Evolutionary conservation across 2,329 filamentous ascomycete species (phyloP).

Genomic region (Ophiostoma novo-ulmi): DNA sequence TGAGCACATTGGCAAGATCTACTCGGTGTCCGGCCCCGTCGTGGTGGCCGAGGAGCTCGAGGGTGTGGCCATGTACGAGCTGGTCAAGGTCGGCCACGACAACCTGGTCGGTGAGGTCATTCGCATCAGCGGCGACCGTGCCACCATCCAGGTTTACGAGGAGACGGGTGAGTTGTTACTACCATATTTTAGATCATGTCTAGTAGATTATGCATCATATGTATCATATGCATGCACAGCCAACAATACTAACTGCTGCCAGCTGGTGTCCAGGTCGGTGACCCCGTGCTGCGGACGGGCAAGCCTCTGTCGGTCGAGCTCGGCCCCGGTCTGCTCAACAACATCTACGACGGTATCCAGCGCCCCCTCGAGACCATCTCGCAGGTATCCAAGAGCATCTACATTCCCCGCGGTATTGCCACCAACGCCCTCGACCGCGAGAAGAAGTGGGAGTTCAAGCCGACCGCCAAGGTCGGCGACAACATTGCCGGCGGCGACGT

Average conservation of each 20-base stretch:
- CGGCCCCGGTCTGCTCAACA: constrained; percentile 93
- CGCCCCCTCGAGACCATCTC: constrained; percentile 84
- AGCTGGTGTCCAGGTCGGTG: constrained; percentile 94
- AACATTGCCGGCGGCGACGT: constrained; percentile 95
- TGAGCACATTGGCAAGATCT: constrained; percentile 30
- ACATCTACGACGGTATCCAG: constrained; percentile 99
- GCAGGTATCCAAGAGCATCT: constrained; percentile 75
- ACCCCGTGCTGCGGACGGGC: constrained; percentile 83
- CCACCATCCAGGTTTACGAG: constrained; percentile 98
- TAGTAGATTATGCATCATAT: not conserved
- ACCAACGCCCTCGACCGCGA: constrained; percentile 81
- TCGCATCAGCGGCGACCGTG: constrained; percentile 91
- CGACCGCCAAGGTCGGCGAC: constrained; percentile 87
- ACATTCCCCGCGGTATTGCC: constrained; percentile 91
- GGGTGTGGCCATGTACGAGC: constrained; percentile 98
- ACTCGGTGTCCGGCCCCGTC: constrained; percentile 56
- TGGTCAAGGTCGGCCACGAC: constrained; percentile 90
- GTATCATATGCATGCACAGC: too few relatives aligned
- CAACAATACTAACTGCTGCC: constrained; percentile 8
- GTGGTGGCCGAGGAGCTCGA: constrained; percentile 97
- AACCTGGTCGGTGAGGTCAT: constrained; percentile 95
- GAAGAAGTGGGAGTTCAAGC: constrained; percentile 96
- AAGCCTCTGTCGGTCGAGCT: constrained; percentile 97
- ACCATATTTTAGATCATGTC: not conserved
- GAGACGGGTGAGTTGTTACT: constrained; percentile 70